Conservation (phyloP, 2,329 filamentous ascomycete genomes). For the Myrmaecium sp. region DNA sequence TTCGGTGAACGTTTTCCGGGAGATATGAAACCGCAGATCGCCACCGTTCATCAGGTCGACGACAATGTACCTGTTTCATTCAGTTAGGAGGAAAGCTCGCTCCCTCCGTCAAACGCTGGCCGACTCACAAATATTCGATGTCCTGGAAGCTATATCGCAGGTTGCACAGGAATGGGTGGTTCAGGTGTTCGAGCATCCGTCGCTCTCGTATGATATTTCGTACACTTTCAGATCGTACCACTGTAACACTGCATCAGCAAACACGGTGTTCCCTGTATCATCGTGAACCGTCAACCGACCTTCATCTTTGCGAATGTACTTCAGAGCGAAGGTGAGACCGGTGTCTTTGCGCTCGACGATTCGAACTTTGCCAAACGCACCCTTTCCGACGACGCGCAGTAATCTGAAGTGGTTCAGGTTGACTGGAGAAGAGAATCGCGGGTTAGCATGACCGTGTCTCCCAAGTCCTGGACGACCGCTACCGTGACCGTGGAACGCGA, state of each 20-base stretch:
- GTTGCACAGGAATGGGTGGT: slow-evolving; percentile 96
- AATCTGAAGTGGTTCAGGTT: slow-evolving; percentile 96
- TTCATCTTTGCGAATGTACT: slow-evolving; percentile 98
- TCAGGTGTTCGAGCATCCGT: slow-evolving; percentile 94
- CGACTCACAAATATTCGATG: slow-evolving; percentile 83
- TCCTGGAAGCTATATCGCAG: slow-evolving; percentile 98
- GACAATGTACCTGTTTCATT: slow-evolving; percentile 72
- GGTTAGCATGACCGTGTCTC: slow-evolving; percentile 7
- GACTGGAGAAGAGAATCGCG: slow-evolving; percentile 35
- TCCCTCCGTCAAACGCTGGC: too few relatives aligned
- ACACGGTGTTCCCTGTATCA: slow-evolving; percentile 1
- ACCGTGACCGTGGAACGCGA: slow-evolving; percentile 2
- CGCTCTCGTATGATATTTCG: slow-evolving; percentile 96
- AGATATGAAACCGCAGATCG: slow-evolving; percentile 93
- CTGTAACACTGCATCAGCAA: slow-evolving; percentile 32
- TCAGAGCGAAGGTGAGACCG: slow-evolving; percentile 81
- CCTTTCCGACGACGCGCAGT: slow-evolving; percentile 87
- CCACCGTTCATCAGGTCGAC: slow-evolving; percentile 97
- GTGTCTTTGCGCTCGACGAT: slow-evolving; percentile 98
- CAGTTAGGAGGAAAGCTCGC: too few relatives aligned
- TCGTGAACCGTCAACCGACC: too few relatives aligned
- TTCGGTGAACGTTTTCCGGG: slow-evolving; percentile 93
- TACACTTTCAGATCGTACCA: slow-evolving; percentile 93
- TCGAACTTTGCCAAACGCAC: slow-evolving; percentile 94
- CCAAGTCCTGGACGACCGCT: neutral